Evolutionary conservation across 1,284 basidiomycete genomes (phyloP).

Genomic region (Cutaneotrichosporon curvatum): DNA sequence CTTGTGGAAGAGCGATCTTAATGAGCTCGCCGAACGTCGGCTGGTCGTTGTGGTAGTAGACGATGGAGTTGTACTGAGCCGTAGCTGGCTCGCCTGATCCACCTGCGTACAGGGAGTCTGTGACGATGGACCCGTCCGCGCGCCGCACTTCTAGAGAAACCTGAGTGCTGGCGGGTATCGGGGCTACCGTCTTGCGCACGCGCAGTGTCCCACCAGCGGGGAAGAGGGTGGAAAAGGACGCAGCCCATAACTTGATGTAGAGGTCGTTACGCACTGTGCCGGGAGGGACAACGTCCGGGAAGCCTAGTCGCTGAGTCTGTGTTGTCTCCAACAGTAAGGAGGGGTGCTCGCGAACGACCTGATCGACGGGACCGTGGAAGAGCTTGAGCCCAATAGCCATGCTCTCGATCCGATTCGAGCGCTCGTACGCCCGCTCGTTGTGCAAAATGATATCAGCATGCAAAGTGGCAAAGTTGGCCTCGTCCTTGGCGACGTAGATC

Average conservation of each 20-base stretch:
- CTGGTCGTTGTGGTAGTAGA: constrained; percentile 74
- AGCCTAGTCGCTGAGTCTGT: constrained; percentile 80
- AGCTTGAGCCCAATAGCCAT: constrained; percentile 83
- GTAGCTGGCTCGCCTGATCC: constrained; percentile 78
- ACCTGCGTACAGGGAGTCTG: constrained; percentile 69
- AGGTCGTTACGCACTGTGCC: constrained; percentile 87
- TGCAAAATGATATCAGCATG: constrained; percentile 89
- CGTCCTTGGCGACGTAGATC: constrained; percentile 77
- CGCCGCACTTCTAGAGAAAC: constrained; percentile 84
- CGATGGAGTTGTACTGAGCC: constrained; percentile 78
- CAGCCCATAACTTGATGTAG: constrained; percentile 89
- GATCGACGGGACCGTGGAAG: constrained; percentile 71
- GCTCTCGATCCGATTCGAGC: constrained; percentile 73
- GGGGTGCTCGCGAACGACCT: constrained; percentile 75
- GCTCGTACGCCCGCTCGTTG: constrained; percentile 73
- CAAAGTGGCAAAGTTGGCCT: constrained; percentile 80
- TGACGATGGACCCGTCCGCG: constrained; percentile 57
- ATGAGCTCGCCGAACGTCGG: constrained; percentile 90
- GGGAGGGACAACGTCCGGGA: constrained; percentile 93
- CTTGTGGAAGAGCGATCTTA: constrained; percentile 71
- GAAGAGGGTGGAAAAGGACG: constrained; percentile 56
- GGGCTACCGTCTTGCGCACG: constrained; percentile 30
- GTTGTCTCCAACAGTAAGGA: constrained; percentile 77
- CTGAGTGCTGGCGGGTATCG: constrained; percentile 60
- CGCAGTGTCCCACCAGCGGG: constrained; percentile 47